Evolutionary conservation across 345 rosid genomes (phyloP), one percentile per base, ranked within the genome.

Genomic region (Corymbia maculata): DNA sequence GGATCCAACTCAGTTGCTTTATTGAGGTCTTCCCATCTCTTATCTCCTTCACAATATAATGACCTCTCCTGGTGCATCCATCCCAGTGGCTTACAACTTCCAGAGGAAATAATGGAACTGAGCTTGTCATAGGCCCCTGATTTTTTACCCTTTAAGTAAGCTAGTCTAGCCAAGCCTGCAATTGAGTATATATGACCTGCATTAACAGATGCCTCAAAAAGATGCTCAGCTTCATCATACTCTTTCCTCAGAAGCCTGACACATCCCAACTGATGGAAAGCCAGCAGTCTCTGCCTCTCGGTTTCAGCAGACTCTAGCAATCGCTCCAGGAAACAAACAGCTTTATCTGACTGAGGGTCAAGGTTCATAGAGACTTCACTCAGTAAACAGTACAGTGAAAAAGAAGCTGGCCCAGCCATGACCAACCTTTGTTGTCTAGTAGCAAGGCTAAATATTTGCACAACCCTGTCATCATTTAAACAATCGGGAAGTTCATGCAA

Each of bases 21-120:
- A 88, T 87, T 95, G 36, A 98, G 98, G 94, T 98, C 98, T 90
- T 96, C 97, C 94, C 90, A 94, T 87, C 92, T 98, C 91, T 93
- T 94, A 80, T 94, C 94, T 51, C 95, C 96, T 84, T 98, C 99
- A 90, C 95, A 96, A 86, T 93, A 98, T 50, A 97, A 87, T 80
- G 99, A 98, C 92, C 99, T 95, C 92, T 98, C 99, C 87, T 94
- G 98, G 89, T 98, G 94, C 99, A 98, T 97, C 99, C 99, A 97
- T 57, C 99, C 99, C 4, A 94, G 94, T 0, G 96, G 95, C 45
- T 93, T 90, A 87, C 80, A 85, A 28, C 98, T 94, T 82, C 82
- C 86, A 32, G 99, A 94, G 85, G 98, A 94, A 88, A 97, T 95
- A 75, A 96, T 93, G 13, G 96, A 95, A 93, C 92, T 95, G 87